Percentiles rank a stretch among this genome's conserved stretches.
phyloP scores from a whole-genome alignment of 139 green algal species.

The Trebouxia sp. region DNA sequence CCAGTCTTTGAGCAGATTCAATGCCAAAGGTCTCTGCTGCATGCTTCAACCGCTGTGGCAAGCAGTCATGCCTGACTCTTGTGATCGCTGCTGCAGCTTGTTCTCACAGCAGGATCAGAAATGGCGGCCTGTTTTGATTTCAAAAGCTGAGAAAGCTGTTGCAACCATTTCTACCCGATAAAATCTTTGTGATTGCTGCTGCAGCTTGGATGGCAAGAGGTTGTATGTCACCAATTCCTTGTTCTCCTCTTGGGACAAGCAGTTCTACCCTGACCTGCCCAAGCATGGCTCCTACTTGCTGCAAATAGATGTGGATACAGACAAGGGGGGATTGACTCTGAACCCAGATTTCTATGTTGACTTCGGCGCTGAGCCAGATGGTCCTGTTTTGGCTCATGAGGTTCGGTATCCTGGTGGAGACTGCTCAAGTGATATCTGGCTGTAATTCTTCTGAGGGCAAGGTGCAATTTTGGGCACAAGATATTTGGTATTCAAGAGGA shows the following conservation, averaged over 20 bases:
- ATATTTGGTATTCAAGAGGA: too few relatives aligned
- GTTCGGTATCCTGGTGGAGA: constrained; percentile 65
- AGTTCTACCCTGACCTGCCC: constrained; percentile 83
- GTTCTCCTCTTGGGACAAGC: constrained; percentile 34
- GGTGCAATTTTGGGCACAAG: too few relatives aligned
- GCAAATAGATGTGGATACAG: constrained; percentile 75
- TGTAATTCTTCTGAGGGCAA: background rate
- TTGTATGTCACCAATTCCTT: constrained; percentile 69
- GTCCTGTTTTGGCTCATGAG: constrained; percentile 79
- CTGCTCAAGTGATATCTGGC: constrained; percentile 56
- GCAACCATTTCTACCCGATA: too few relatives aligned
- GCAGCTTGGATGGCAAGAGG: constrained; percentile 64
- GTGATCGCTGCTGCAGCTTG: too few relatives aligned
- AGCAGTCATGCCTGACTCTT: too few relatives aligned
- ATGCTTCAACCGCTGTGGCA: too few relatives aligned
- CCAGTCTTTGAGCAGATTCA: too few relatives aligned
- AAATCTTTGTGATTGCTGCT: too few relatives aligned
- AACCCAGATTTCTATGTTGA: constrained; percentile 66
- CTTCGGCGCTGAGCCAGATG: constrained; percentile 64
- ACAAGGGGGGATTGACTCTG: constrained; percentile 68
- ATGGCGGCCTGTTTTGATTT: too few relatives aligned
- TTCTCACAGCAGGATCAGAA: too few relatives aligned
- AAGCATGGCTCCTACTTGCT: constrained; percentile 61
- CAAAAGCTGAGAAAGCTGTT: too few relatives aligned
- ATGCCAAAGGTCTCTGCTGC: too few relatives aligned